These are phyloP conservation scores for Penicillium oxalicum DNA, from an alignment of 2,329 filamentous ascomycete genomes.

Conservation along the genomic window DNA sequence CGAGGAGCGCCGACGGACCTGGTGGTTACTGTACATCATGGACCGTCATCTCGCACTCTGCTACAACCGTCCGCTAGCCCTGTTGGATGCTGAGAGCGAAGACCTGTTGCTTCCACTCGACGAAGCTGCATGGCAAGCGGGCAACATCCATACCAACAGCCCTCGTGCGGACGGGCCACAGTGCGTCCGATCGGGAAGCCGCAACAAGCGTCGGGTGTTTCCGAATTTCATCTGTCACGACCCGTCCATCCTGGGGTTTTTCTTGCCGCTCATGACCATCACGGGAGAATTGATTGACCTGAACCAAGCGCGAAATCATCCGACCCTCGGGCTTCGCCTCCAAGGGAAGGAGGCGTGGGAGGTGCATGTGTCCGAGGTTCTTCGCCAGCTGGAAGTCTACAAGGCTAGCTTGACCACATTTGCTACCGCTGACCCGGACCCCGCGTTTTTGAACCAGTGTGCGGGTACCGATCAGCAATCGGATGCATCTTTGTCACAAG, in stretches of 20 bases:
- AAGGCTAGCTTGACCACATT: conserved; percentile 61
- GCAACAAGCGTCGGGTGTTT: conserved; percentile 54
- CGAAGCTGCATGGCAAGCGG: conserved; percentile 78
- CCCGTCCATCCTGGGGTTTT: conserved; percentile 86
- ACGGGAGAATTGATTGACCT: conserved; percentile 86
- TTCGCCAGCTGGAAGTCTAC: conserved; percentile 72
- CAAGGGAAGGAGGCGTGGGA: conserved; percentile 72
- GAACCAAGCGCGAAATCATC: conserved; percentile 82
- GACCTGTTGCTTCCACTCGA: conserved; percentile 79
- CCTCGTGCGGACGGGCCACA: conserved; percentile 35
- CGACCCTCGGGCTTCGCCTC: conserved; percentile 70
- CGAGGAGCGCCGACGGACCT: conserved; percentile 81
- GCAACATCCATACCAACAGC: conserved; percentile 61
- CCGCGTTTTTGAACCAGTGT: conserved; percentile 44
- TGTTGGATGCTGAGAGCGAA: conserved; percentile 83
- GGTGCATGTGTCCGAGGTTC: conserved; percentile 70
- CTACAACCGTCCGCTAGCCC: conserved; percentile 82
- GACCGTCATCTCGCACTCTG: conserved; percentile 85
- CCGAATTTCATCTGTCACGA: conserved; percentile 78
- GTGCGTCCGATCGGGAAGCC: conserved; percentile 29
- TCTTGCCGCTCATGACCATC: conserved; percentile 90
- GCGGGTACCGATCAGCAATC: conserved; percentile 55
- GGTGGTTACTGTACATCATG: conserved; percentile 90
- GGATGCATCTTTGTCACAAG: conserved; percentile 27
- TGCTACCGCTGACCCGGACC: conserved; percentile 24